Evolutionary conservation across 2,329 filamentous ascomycete species (phyloP), one percentile per base, ranked within the genome.

Genomic region (Onygena corvina): DNA sequence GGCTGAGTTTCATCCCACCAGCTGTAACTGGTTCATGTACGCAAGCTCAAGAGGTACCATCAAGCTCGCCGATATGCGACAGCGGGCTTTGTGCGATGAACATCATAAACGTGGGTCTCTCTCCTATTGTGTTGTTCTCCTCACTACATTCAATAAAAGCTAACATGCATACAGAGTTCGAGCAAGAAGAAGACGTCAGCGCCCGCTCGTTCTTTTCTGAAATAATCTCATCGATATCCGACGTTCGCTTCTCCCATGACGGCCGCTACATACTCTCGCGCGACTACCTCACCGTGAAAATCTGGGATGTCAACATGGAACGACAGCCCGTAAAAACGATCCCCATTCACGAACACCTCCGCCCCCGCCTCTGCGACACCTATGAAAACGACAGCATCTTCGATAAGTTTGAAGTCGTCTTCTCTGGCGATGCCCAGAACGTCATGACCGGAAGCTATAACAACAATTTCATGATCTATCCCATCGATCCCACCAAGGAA

Each of bases 401-500:
- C 64, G 92, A 98, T 78, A 98, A 98, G 69, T 98, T 98, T 58
- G 92, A 98, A 70, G 92, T 98, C 35, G 90, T 96, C 47, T 98
- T 98, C 72, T 96, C 90, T 1, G 92, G 92, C 20, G 90, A 96
- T 67, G 87, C 88, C 33, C 93, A 94, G 76, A 96, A 98, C 60
- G 92, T 96, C 57, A 98, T 98, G 92, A 98, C 92, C 4, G 92
- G 92, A 59, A 95, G 88, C 65, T 98, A 98, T 75, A 98, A 98
- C 77, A 98, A 98, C 74, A 98, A 98, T 73, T 96, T 98, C 75
- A 98, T 98, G 92, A 98, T 98, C 63, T 98, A 96, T 67, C 92
- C 92, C 3, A 92, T 89, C 21, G 90, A 96, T 61, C 86, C 89
- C 4, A 86, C 90, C 57, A 93, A 93, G 71, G 92, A 98, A 65